Evolutionary conservation across 2,329 filamentous ascomycete species (phyloP).

Genomic region (Colletotrichum phormii): DNA sequence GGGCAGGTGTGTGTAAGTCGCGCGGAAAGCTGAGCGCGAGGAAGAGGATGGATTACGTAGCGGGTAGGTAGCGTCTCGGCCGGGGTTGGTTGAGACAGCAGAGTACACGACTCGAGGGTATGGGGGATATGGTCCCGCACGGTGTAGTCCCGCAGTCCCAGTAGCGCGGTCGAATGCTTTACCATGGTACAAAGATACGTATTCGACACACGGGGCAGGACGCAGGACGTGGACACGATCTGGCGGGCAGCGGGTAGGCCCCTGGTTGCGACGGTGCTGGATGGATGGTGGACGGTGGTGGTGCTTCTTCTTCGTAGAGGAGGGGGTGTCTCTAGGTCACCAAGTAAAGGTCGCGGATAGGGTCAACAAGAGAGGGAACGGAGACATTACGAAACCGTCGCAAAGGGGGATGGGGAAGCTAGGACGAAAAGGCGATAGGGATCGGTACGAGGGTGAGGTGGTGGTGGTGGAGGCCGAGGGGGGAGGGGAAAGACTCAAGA

Average conservation of each 20-base stretch:
- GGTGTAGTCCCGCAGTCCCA: slow-evolving; percentile 29
- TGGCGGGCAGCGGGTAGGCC: slow-evolving; percentile 29
- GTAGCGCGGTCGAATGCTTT: slow-evolving; percentile 24
- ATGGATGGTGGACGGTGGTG: not conserved
- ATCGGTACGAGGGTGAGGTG: slow-evolving; percentile 22
- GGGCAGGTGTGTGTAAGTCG: slow-evolving; percentile 29
- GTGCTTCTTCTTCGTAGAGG: not conserved
- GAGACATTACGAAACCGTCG: slow-evolving; percentile 37
- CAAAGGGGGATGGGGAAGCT: slow-evolving; percentile 33
- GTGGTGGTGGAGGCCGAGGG: not conserved
- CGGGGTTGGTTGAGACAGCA: slow-evolving; percentile 37
- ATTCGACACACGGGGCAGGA: slow-evolving; percentile 16
- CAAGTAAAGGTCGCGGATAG: slow-evolving; percentile 20
- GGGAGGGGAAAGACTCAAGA: not conserved
- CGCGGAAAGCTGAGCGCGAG: slow-evolving; percentile 35
- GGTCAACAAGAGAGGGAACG: slow-evolving; percentile 32
- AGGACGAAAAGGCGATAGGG: slow-evolving; percentile 29
- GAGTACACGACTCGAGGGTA: slow-evolving; percentile 37
- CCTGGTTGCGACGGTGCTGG: not conserved
- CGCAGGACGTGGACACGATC: slow-evolving; percentile 26
- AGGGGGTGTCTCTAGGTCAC: slow-evolving; percentile 3
- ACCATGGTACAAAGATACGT: not conserved
- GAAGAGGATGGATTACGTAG: slow-evolving; percentile 38
- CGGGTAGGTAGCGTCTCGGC: slow-evolving; percentile 37
- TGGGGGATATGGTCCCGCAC: slow-evolving; percentile 27